Evolutionary conservation across 805 yeast genomes (phyloP), one percentile per base, ranked within the genome.

Genomic region (Wickerhamiella occidentalis): DNA sequence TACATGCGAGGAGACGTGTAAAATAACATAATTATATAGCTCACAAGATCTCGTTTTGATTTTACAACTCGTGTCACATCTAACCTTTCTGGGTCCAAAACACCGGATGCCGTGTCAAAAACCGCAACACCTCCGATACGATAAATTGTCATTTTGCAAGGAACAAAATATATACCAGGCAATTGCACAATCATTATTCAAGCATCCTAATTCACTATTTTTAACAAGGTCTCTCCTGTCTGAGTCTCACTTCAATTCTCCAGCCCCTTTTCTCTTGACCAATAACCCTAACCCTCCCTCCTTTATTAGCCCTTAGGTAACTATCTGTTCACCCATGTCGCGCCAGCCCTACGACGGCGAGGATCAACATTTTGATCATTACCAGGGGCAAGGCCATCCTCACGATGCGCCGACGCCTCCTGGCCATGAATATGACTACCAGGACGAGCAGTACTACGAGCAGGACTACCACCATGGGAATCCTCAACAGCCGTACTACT

Each of bases 361-460:
- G 35, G 56, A 56, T 25, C 56, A 52, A 35, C 59, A 58, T 49
- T 56, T 62, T 52, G 61, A 58, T 48, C 56, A 61, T 50, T 62
- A 64, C 50, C 68, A 67, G 51, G 62, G 62, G 51, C 72, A 69
- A 54, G 70, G 66, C 60, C 66, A 68, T 48, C 59, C 71, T 55
- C 23, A 40, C 21, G 44, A 40, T 40, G 44, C 44, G 30, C 68
- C 49, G 63, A 61, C 51, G 65, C 65, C 54, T 63, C 47, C 47
- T 58, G 45, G 67, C 47, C 70, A 69, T 33, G 58, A 57, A 50
- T 63, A 67, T 46, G 69, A 65, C 33, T 68, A 68, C 49, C 63
- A 61, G 50, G 56, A 56, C 43, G 65, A 55, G 40, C 58, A 50
- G 51, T 61, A 73, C 58, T 69, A 69, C 53, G 72, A 66, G 55